Evolutionary conservation across 2,329 filamentous ascomycete species (phyloP).

Genomic region (Colletotrichum phormii): DNA sequence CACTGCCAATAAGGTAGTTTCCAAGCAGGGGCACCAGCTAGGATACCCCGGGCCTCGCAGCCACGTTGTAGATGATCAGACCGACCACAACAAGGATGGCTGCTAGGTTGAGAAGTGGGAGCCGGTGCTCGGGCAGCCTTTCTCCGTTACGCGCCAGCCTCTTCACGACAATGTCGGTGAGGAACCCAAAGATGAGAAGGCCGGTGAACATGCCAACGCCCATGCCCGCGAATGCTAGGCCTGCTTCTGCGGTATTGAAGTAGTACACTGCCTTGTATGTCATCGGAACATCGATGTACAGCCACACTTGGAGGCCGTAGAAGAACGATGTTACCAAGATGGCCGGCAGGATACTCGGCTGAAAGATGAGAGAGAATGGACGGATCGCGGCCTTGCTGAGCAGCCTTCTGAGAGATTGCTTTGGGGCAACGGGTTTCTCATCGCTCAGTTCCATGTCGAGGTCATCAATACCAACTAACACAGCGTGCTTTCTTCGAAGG

Average conservation of each 20-base stretch:
- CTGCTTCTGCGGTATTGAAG: constrained; percentile 14
- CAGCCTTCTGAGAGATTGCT: not conserved
- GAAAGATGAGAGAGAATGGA: not conserved
- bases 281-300: constrained; percentile 29
- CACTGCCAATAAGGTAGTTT: constrained; percentile 13
- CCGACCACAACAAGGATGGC: constrained; percentile 8
- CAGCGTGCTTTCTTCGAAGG: constrained; percentile 4
- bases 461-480: not conserved
- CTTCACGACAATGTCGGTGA: constrained; percentile 15
- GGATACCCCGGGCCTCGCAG: not conserved
- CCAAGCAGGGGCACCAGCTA: constrained; percentile 8
- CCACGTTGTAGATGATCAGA: constrained; percentile 14
- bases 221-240: constrained; percentile 11
- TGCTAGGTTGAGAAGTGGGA: constrained; percentile 14
- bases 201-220: constrained; percentile 19
- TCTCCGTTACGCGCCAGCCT: constrained; percentile 10
- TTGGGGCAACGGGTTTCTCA: not conserved
- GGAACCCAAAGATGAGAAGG: constrained; percentile 20
- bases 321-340: constrained; percentile 24
- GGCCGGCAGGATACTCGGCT: constrained; percentile 14
- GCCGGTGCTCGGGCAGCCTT: constrained; percentile 18
- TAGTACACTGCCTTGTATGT: constrained; percentile 17
- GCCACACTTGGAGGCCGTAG: constrained; percentile 24
- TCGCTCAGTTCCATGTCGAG: not conserved
- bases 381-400: constrained; percentile 19